phyloP scores from a whole-genome alignment of 2,329 filamentous ascomycete genomes.

The Verticillium longisporum region DNA sequence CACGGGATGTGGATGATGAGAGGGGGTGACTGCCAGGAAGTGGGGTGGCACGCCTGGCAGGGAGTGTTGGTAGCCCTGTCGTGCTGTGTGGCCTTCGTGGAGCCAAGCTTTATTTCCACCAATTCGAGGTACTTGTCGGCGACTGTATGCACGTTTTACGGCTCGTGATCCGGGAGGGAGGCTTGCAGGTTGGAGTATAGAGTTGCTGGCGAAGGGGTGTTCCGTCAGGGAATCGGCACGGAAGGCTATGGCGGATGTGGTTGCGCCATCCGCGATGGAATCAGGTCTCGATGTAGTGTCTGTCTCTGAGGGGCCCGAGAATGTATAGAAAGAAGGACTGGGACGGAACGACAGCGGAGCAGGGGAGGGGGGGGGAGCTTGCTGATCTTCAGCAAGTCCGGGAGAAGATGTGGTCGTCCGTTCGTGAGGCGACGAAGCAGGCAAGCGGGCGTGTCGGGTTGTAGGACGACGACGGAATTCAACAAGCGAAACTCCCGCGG shows the following conservation, averaged over 20 bases:
- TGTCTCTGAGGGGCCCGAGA: background rate
- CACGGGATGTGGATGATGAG: background rate
- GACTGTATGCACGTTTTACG: background rate
- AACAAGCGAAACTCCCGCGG: background rate
- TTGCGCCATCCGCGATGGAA: background rate
- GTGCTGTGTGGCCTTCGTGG: background rate
- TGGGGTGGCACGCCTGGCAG: background rate
- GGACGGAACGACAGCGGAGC: background rate
- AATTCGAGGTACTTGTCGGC: slow-evolving; percentile 2
- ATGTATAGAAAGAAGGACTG: background rate
- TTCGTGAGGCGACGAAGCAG: background rate
- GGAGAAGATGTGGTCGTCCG: background rate
- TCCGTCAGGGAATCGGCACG: slow-evolving; percentile 1
- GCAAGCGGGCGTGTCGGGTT: background rate
- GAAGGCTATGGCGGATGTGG: background rate
- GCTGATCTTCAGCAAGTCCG: background rate
- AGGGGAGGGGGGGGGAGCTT: background rate
- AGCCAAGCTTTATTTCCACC: slow-evolving; percentile 4
- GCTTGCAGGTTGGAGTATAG: background rate
- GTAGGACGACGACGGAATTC: background rate
- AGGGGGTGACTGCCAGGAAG: background rate
- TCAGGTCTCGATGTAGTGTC: background rate
- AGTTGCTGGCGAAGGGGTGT: background rate
- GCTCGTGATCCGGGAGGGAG: background rate
- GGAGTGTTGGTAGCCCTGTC: background rate